Evolutionary conservation across 2,329 filamentous ascomycete species (phyloP).

Genomic region (Aspergillus sp.): DNA sequence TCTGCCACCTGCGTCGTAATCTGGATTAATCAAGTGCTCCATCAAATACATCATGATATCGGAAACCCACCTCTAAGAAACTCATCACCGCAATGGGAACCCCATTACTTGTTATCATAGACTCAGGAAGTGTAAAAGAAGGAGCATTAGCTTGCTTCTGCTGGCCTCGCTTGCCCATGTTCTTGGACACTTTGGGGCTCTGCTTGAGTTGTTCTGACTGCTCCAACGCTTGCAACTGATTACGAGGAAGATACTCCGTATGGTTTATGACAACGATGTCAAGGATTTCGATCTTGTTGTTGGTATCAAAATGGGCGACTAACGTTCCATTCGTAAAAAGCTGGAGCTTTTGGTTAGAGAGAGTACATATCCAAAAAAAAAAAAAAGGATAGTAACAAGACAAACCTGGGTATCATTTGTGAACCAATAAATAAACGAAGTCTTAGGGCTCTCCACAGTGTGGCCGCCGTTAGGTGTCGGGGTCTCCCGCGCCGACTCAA

Average conservation of each 20-base stretch:
- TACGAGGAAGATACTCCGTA: constrained; percentile 75
- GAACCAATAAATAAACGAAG: constrained; percentile 85
- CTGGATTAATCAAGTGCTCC: neutral
- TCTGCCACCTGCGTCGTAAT: constrained; percentile 48
- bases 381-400: constrained; percentile 9
- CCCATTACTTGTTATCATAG: constrained; percentile 43
- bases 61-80: constrained; percentile 52
- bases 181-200: constrained; percentile 53
- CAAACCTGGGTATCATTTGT: constrained; percentile 71
- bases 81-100: constrained; percentile 49
- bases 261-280: constrained; percentile 70
- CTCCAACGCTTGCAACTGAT: constrained; percentile 43
- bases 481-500: constrained; percentile 59
- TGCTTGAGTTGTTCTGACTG: constrained; percentile 49
- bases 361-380: neutral
- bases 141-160: constrained; percentile 40
- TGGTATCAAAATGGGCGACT: constrained; percentile 67
- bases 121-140: constrained; percentile 37
- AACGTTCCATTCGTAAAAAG: constrained; percentile 70
- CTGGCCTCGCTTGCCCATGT: constrained; percentile 43
- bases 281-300: constrained; percentile 74
- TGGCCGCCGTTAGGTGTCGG: constrained; percentile 56
- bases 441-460: constrained; percentile 65
- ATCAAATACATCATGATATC: neutral
- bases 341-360: constrained; percentile 33